Evolutionary conservation across 2,329 filamentous ascomycete species (phyloP), one percentile per base, ranked within the genome.

Genomic region (Fusarium devonianum): DNA sequence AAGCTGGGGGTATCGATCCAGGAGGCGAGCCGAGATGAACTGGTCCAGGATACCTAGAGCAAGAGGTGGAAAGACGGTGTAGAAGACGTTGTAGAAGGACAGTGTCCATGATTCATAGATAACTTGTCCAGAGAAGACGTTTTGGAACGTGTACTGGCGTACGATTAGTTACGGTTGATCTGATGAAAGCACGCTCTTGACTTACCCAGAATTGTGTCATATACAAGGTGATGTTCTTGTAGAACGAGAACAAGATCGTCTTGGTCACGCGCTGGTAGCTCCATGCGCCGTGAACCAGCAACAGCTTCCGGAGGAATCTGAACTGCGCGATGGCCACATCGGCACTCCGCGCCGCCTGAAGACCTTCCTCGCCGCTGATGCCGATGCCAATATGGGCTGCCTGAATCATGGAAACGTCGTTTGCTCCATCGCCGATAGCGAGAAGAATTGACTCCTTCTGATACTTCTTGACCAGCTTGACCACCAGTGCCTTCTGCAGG

Each of bases 361-460:
- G 84, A 80, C 94, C 94, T 80, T 99, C 94, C 58, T 96, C 84
- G 73, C 94, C 94, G 67, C 92, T 96, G 72, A 99, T 99, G 73
- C 94, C 94, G 33, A 99, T 90, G 58, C 94, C 94, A 59, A 99
- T 96, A 70, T 99, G 94, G 10, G 94, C 94, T 9, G 94, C 94
- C 76, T 99, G 94, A 45, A 99, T 99, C 94, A 99, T 99, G 13
- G 93, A 97, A n/a, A 99, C 94, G 67, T 99, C 94, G 74, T 99
- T 99, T 35, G 94, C 94, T 59, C 94, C 94, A 66, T 99, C 94
- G 62, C 94, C 94, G 70, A 99, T 97, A 40, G 94, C 94, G 39
- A 99, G 84, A 42, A 97, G 85, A 62, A 99, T 92, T 10, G 91
- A 85, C 69, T 97, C 90, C 61, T 94, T 84, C 70, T 96, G 90